Evolutionary conservation across 208 protist species (phyloP).

Genomic region (Naegleria lovaniensis): DNA sequence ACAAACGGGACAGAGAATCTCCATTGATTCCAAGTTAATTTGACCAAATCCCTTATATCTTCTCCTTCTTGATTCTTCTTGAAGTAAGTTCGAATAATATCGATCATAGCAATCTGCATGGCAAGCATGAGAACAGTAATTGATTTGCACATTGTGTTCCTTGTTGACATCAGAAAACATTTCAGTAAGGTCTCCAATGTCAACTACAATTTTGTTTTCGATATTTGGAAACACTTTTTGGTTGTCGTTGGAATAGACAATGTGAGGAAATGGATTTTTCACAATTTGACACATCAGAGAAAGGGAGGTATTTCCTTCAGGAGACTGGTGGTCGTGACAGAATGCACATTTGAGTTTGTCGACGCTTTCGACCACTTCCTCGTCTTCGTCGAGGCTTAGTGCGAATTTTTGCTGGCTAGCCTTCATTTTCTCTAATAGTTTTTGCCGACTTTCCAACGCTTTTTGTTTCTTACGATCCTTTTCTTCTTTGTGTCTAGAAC

Average conservation of each 20-base stretch:
- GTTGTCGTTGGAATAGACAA: not conserved
- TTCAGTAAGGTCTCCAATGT: conserved; percentile 10
- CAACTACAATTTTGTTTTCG: not conserved
- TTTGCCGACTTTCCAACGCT: not conserved
- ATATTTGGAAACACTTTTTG: not conserved
- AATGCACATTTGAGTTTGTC: not conserved
- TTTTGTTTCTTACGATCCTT: not conserved
- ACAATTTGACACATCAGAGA: not conserved
- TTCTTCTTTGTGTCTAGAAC: not conserved
- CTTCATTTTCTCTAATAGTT: not conserved
- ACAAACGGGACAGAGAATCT: conserved; percentile 23
- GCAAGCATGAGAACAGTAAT: conserved; percentile 19
- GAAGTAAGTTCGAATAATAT: not conserved
- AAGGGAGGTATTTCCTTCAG: not conserved
- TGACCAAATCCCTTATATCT: not conserved
- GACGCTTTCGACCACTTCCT: not conserved
- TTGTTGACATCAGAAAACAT: not conserved
- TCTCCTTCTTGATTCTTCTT: not conserved
- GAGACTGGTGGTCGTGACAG: not conserved
- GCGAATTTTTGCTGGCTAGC: not conserved
- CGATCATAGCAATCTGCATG: conserved; percentile 19
- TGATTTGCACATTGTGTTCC: not conserved
- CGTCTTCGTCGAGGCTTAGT: not conserved
- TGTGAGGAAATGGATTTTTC: not conserved
- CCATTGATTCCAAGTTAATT: not conserved